These are phyloP conservation scores for Camellia lanceoleosa DNA, from an alignment of 148 eudicot species.

Conservation along the genomic window DNA sequence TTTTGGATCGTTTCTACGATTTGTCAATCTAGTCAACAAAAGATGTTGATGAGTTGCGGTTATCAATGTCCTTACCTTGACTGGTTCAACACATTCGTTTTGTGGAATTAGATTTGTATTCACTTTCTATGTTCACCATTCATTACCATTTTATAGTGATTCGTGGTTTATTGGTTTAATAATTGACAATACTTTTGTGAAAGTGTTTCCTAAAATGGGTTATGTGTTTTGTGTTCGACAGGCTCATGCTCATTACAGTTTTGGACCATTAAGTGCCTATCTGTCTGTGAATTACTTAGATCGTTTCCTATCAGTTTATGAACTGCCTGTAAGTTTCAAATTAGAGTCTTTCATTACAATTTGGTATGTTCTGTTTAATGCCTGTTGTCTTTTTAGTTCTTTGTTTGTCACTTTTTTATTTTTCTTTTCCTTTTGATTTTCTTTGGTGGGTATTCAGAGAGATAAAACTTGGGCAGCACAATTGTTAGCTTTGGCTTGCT, in stretches of 20 bases:
- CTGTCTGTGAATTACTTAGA: slow-evolving; percentile 79
- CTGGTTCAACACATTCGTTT: not conserved
- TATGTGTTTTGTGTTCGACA: slow-evolving; percentile 32
- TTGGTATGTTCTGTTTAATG: not conserved
- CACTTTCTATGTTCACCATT: not conserved
- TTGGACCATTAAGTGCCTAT: slow-evolving; percentile 56
- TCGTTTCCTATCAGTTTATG: slow-evolving; percentile 56
- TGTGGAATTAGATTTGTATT: slow-evolving; percentile 4
- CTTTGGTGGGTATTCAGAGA: slow-evolving; percentile 31
- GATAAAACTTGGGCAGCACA: slow-evolving; percentile 70
- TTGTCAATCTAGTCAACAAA: no score
- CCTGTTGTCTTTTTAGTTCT: not conserved
- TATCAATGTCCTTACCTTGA: no score
- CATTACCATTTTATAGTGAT: not conserved
- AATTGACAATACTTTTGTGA: not conserved
- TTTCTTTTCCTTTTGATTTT: not conserved
- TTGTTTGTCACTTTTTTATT: not conserved
- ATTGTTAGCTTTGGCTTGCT: slow-evolving; percentile 78
- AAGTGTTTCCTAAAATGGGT: slow-evolving; percentile 12
- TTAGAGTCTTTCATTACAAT: not conserved
- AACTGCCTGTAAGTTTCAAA: slow-evolving; percentile 60
- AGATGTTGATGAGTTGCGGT: no score
- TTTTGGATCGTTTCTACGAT: no score
- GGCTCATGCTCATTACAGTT: slow-evolving; percentile 67
- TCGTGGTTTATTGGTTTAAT: not conserved